Conservation (phyloP, 1,284 basidiomycete genomes). For the Fereydounia khargensis region DNA sequence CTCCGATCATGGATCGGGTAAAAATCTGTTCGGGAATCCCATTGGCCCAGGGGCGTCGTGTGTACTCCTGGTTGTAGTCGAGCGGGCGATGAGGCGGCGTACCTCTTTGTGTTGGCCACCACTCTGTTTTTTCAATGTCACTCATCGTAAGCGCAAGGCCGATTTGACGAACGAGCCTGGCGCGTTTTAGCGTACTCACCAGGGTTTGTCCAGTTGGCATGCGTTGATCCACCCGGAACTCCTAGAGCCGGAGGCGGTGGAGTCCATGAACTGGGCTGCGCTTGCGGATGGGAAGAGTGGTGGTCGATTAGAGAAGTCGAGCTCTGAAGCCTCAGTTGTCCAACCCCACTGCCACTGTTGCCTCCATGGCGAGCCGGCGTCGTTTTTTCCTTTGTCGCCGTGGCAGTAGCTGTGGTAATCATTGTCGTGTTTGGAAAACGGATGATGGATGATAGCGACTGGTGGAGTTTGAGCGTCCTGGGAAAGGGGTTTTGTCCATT, state of each 20-base stretch:
- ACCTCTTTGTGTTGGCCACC: slow-evolving; percentile 6
- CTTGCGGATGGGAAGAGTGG: slow-evolving; percentile 1
- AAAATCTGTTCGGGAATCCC: slow-evolving; percentile 6
- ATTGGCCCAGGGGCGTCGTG: slow-evolving; percentile 7
- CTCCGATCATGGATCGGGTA: slow-evolving; percentile 6
- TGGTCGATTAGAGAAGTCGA: slow-evolving; percentile 6
- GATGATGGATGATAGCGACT: too few species aligned
- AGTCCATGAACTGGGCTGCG: slow-evolving; percentile 1
- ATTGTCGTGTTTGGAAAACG: neutral
- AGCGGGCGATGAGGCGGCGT: slow-evolving; percentile 6
- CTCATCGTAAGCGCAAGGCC: neutral
- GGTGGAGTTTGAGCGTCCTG: too few species aligned
- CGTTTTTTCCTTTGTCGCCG: neutral
- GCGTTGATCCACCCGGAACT: neutral
- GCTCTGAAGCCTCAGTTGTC: slow-evolving; percentile 3
- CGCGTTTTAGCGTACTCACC: slow-evolving; percentile 1
- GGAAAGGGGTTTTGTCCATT: too few species aligned
- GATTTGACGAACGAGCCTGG: too few species aligned
- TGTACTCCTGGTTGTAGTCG: slow-evolving; percentile 1
- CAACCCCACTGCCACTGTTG: neutral
- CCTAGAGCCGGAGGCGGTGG: slow-evolving; percentile 2
- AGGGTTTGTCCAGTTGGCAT: slow-evolving; percentile 4
- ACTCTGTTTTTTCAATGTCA: neutral
- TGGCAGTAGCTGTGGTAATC: neutral
- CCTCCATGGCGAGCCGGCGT: too few species aligned